A percentile compares a stretch with the other conserved stretches of the same genome.
These are phyloP conservation scores for Grosmannia huntii DNA, from an alignment of 2,329 filamentous ascomycete genomes.

Conservation along the genomic window DNA sequence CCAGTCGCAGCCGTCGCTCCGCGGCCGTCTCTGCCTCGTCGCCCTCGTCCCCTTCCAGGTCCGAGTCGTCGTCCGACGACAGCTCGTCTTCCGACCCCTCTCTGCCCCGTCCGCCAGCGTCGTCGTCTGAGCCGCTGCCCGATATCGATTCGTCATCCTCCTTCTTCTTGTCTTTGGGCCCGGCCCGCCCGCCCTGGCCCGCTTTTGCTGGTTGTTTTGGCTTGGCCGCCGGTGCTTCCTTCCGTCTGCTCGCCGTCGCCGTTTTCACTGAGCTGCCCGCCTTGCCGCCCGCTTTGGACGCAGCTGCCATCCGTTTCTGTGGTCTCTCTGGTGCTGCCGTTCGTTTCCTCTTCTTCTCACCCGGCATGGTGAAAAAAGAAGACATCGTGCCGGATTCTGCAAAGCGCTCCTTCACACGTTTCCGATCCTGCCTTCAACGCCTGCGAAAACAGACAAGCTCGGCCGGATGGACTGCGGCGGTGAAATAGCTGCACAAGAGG, in stretches of 20 bases:
- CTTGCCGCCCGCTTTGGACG: constrained; percentile 18
- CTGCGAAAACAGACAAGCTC: background rate
- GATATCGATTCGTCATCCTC: constrained; percentile 29
- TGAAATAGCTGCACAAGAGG: background rate
- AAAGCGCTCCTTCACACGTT: background rate
- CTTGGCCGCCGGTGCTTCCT: constrained; percentile 28
- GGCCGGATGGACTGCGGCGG: too few species aligned
- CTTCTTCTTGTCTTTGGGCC: background rate
- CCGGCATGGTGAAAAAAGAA: constrained; percentile 87
- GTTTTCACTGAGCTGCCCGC: background rate
- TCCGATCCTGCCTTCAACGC: background rate
- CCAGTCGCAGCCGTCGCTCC: constrained; percentile 73
- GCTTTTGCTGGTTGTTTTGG: constrained; percentile 4
- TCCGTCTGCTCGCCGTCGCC: background rate
- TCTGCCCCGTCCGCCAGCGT: constrained; percentile 60
- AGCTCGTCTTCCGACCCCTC: constrained; percentile 31
- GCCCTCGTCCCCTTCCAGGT: constrained; percentile 43
- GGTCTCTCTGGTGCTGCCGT: constrained; percentile 37
- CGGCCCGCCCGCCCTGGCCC: background rate
- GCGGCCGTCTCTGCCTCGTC: constrained; percentile 78
- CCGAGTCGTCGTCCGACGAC: constrained; percentile 27
- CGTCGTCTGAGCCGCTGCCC: constrained; percentile 50
- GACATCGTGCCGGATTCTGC: constrained; percentile 48
- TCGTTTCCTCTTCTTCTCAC: constrained; percentile 84
- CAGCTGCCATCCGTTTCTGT: constrained; percentile 44